These are phyloP conservation scores for Penicillium dipodomyicola DNA, from an alignment of 495 filamentous ascomycete genomes.

Conservation along the genomic window DNA sequence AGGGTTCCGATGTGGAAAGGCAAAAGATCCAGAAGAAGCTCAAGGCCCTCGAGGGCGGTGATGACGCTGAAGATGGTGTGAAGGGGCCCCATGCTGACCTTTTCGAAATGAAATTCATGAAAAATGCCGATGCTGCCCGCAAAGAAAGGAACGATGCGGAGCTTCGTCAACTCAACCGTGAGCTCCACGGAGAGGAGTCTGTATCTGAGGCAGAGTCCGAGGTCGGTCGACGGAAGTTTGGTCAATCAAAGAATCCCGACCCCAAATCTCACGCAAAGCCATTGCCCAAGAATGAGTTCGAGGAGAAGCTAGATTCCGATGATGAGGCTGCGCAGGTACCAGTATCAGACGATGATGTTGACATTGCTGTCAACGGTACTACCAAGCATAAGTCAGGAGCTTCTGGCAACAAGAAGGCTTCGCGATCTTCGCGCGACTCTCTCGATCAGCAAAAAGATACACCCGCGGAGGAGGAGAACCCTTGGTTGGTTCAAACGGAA, in stretches of 20 bases:
- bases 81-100: slow-evolving; percentile 53
- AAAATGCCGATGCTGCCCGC: slow-evolving; percentile 72
- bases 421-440: slow-evolving; percentile 20
- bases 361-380: slow-evolving; percentile 24
- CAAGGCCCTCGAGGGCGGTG: slow-evolving; percentile 51
- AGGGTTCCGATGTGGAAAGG: slow-evolving; percentile 53
- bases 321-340: slow-evolving; percentile 39
- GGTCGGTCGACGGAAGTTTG: slow-evolving; percentile 65
- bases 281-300: slow-evolving; percentile 53
- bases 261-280: slow-evolving; percentile 21
- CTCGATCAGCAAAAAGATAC: slow-evolving; percentile 23
- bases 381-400: slow-evolving; percentile 24
- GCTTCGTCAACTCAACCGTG: slow-evolving; percentile 68
- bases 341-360: slow-evolving; percentile 26
- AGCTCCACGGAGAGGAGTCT: slow-evolving; percentile 60
- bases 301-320: slow-evolving; percentile 56
- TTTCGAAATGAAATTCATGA: slow-evolving; percentile 86
- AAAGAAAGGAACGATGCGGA: slow-evolving; percentile 79
- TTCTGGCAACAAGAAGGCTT: slow-evolving; percentile 19
- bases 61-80: slow-evolving; percentile 30
- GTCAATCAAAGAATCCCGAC: slow-evolving; percentile 41
- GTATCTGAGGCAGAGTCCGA: slow-evolving; percentile 56
- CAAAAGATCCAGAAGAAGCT: slow-evolving; percentile 57
- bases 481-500: slow-evolving; percentile 48
- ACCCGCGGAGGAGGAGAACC: slow-evolving; percentile 41